A percentile compares a stretch with the other conserved stretches of the same genome.
Conservation (phyloP, 495 filamentous ascomycete genomes). For the Xylaria curta region DNA sequence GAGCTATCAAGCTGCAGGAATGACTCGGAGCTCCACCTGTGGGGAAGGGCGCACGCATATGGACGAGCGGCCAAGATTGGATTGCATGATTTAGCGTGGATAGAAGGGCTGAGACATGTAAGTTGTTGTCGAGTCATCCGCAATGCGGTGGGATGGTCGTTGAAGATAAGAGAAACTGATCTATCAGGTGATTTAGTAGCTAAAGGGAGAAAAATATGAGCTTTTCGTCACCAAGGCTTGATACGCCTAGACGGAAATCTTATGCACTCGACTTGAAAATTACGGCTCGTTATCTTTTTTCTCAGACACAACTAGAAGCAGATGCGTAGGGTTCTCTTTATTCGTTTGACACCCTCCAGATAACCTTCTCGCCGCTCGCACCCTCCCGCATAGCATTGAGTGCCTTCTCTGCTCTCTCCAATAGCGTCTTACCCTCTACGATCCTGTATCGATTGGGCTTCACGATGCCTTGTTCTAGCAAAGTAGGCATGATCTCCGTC, state of each 20-base stretch:
- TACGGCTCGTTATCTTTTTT: not conserved
- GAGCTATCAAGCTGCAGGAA: conserved; percentile 5
- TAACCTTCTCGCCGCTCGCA: conserved; percentile 56
- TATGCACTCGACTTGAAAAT: not conserved
- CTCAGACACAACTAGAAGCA: not conserved
- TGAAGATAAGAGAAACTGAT: not conserved
- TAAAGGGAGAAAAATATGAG: not conserved
- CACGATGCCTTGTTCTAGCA: conserved; percentile 52
- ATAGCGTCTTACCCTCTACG: conserved; percentile 53
- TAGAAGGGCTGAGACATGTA: conserved; percentile 7
- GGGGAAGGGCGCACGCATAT: conserved; percentile 21
- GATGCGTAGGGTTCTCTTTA: not conserved
- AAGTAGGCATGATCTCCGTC: conserved; percentile 54
- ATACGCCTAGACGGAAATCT: not conserved
- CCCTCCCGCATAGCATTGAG: conserved; percentile 50
- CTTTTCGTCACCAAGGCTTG: not conserved
- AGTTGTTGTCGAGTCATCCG: conserved; percentile 9
- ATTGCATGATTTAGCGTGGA: conserved; percentile 6
- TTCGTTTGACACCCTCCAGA: conserved; percentile 51
- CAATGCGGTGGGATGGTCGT: not conserved
- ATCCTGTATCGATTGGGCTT: conserved; percentile 55
- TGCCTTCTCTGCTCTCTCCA: conserved; percentile 57
- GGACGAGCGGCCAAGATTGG: conserved; percentile 9
- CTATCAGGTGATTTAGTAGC: not conserved
- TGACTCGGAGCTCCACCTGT: conserved; percentile 15